Evolutionary conservation across 2,329 filamentous ascomycete species (phyloP), one percentile per base, ranked within the genome.

Genomic region (Xylariaceae sp.): DNA sequence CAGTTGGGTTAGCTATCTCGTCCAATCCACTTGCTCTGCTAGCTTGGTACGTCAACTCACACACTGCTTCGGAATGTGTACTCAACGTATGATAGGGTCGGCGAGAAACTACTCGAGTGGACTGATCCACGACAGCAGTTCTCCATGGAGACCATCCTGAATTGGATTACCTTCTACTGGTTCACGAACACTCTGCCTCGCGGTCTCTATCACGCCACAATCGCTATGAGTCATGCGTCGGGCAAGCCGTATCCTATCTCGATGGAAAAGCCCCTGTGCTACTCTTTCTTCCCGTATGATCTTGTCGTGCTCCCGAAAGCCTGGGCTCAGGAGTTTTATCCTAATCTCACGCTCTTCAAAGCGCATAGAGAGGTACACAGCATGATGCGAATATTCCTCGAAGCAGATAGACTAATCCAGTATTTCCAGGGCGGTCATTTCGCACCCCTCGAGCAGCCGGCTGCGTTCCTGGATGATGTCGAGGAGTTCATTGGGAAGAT

Each of bases 31-130:
- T 54, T 13, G 47, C 51, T 12, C 34, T 54, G 43, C 47, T 54
- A 28, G 45, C 43, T 19, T 54, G 51, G 44, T 47, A 47, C 31
- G 19, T 47, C 22, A 28, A 28, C 4, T 28, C 22, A 31, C 18
- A 41, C 12, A 9, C 12, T 40, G 14, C 6, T 6, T 5, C 36
- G 18, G 14, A 12, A 31, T n/a, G 41, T 39, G 31, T 31, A 19
- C 40, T 47, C 5, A 28, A 4, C 4, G 4, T 7, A 7, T 7
- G 7, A 28, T 17, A 47, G 45, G 45, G 44, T 54, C 17, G 51
- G 51, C 18, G 51, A 54, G 40, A 54, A 54, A 34, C 36, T 54
- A 11, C 44, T 54, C 28, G 51, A 54, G 16, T 54, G 51, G 51
- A 54, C 47, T 13, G 51, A 54, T 22, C 43, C 48, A 16, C 36